phyloP scores from a whole-genome alignment of 352 stramenopile species.

The Blastocystis sp. region DNA sequence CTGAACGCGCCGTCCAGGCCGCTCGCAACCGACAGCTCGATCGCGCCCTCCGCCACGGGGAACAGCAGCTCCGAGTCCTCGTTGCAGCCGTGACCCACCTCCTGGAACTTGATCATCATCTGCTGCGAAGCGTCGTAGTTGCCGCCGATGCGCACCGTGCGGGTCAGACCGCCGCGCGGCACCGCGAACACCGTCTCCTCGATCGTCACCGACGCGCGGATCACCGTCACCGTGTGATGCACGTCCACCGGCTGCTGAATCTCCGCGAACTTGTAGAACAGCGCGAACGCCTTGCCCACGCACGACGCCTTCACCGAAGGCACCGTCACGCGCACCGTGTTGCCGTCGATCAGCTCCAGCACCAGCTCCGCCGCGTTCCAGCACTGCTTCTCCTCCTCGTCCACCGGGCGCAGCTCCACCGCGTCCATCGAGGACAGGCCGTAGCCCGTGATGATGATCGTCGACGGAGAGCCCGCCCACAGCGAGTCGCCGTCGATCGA shows the following conservation, averaged over 20 bases:
- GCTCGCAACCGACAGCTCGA: neutral
- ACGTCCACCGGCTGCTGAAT: neutral
- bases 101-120: slow-evolving; percentile 29
- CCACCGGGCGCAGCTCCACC: neutral
- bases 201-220: slow-evolving; percentile 5
- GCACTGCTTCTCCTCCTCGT: neutral
- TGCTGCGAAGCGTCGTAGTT: neutral
- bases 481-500: neutral
- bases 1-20: slow-evolving; percentile 1
- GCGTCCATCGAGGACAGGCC: slow-evolving; percentile 21
- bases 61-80: neutral
- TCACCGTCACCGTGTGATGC: neutral
- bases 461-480: slow-evolving; percentile 7
- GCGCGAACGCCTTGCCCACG: slow-evolving; percentile 17
- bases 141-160: neutral
- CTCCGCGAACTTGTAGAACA: slow-evolving; percentile 39
- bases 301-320: slow-evolving; percentile 16
- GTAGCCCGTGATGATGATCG: slow-evolving; percentile 32
- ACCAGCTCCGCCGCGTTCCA: neutral
- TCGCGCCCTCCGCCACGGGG: neutral
- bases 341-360: slow-evolving; percentile 28
- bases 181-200: slow-evolving; percentile 37
- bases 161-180: slow-evolving; percentile 20
- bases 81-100: neutral
- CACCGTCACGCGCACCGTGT: slow-evolving; percentile 35